A percentile compares a stretch with the other conserved stretches of the same genome.
Evolutionary conservation across 2,329 filamentous ascomycete genomes (phyloP).

Genomic region (Penicillium sp.): DNA sequence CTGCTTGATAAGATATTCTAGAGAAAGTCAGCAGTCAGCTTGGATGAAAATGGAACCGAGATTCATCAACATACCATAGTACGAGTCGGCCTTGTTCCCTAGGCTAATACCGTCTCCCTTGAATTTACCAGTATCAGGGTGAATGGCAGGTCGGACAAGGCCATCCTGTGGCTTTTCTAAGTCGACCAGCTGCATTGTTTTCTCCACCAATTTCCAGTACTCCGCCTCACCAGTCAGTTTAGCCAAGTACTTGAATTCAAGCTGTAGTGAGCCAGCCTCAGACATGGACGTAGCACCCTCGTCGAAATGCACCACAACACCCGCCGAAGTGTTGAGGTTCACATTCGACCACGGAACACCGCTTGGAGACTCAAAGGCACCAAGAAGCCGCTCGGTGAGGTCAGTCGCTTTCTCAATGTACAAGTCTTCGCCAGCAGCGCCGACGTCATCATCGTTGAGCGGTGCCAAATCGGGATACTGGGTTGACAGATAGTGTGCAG

Average conservation of each 20-base stretch:
- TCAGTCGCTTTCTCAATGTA: conserved; percentile 96
- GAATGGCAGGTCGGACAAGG: conserved; percentile 86
- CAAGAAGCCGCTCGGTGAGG: conserved; percentile 78
- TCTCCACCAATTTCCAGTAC: conserved; percentile 90
- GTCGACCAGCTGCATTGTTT: conserved; percentile 87
- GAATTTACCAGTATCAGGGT: conserved; percentile 74
- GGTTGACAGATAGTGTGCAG: conserved; percentile 91
- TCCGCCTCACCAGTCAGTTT: conserved; percentile 88
- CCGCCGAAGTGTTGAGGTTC: conserved; percentile 72
- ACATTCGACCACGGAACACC: conserved; percentile 89
- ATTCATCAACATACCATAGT: conserved; percentile 59
- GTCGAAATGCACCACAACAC: conserved; percentile 77
- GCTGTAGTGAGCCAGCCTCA: conserved; percentile 84
- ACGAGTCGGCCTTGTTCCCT: conserved; percentile 91
- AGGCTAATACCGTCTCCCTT: conserved; percentile 80
- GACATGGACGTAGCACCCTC: conserved; percentile 88
- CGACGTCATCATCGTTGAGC: conserved; percentile 65
- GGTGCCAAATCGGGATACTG: conserved; percentile 76
- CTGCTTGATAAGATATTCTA: conserved; percentile 96
- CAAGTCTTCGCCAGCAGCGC: conserved; percentile 75
- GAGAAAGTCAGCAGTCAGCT: conserved; percentile 16
- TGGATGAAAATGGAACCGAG: neutral
- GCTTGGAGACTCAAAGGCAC: conserved; percentile 81
- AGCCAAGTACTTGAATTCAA: conserved; percentile 95
- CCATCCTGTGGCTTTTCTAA: conserved; percentile 74